Percentiles rank a stretch among this genome's conserved stretches.
Evolutionary conservation across 768 basidiomycete species (phyloP).

Genomic region (Boletus insuetus): DNA sequence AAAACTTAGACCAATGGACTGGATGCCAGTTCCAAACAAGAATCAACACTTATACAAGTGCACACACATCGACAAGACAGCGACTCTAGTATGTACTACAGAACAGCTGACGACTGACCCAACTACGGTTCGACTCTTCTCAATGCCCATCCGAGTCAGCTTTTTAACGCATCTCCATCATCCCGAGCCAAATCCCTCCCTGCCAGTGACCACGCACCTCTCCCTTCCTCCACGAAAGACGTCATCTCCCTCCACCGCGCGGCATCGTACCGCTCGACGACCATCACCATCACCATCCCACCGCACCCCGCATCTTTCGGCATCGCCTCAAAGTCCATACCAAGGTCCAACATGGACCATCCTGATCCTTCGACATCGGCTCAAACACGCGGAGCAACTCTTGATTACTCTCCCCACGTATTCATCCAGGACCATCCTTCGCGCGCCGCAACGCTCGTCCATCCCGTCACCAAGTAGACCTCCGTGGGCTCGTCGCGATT

Average conservation of each 20-base stretch:
- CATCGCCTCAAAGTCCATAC: constrained; percentile 37
- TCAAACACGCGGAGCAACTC: constrained; percentile 32
- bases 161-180: constrained; percentile 10
- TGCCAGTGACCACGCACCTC: neutral
- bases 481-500: constrained; percentile 13
- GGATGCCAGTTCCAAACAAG: too few relatives aligned
- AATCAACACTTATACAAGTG: too few relatives aligned
- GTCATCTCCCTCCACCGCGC: neutral
- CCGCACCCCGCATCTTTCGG: constrained; percentile 4
- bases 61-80: too few relatives aligned
- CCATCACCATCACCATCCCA: neutral
- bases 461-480: constrained; percentile 44
- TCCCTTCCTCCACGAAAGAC: neutral
- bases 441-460: constrained; percentile 42
- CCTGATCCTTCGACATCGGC: constrained; percentile 27
- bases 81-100: too few relatives aligned
- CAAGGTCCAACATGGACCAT: constrained; percentile 43
- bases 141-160: too few relatives aligned
- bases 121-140: too few relatives aligned
- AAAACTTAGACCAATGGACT: too few relatives aligned
- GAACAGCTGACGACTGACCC: too few relatives aligned
- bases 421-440: constrained; percentile 43
- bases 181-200: constrained; percentile 17
- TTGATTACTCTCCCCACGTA: constrained; percentile 39
- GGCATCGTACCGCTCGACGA: constrained; percentile 9